These are phyloP conservation scores for Borovskyia barvae DNA, from an alignment of 208 protist genomes.

Conservation along the genomic window DNA sequence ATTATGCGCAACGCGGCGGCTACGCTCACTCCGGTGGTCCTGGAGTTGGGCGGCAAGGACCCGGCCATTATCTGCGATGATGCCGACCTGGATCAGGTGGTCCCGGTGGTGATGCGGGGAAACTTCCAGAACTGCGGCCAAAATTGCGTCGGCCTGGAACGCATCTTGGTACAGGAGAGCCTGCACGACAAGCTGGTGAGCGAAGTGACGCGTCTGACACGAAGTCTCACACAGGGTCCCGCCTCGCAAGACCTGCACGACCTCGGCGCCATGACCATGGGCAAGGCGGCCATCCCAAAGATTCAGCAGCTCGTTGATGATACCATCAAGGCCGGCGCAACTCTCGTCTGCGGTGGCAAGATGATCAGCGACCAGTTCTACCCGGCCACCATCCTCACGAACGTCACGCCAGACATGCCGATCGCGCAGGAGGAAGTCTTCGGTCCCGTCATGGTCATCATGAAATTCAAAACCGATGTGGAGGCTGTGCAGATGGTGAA, in stretches of 20 bases:
- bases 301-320: conserved; percentile 91
- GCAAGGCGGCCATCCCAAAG: conserved; percentile 74
- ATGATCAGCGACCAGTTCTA: conserved; percentile 67
- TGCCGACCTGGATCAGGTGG: conserved; percentile 85
- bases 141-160: conserved; percentile 89
- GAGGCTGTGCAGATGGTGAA: conserved; percentile 90
- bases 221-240: conserved; percentile 77
- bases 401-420: conserved; percentile 84
- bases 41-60: conserved; percentile 96
- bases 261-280: conserved; percentile 95
- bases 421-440: conserved; percentile 95
- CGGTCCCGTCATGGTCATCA: conserved; percentile 91
- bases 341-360: conserved; percentile 83
- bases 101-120: conserved; percentile 88
- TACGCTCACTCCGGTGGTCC: conserved; percentile 91
- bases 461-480: conserved; percentile 87
- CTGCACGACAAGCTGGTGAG: conserved; percentile 89
- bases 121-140: conserved; percentile 94
- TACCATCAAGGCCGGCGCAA: conserved; percentile 88
- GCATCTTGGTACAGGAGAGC: conserved; percentile 81
- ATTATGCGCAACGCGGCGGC: conserved; percentile 90
- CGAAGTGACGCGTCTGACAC: conserved; percentile 50
- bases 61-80: conserved; percentile 92
- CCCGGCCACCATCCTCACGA: conserved; percentile 90
- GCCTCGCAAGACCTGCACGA: conserved; percentile 70